A percentile compares a stretch with the other conserved stretches of the same genome.
Evolutionary conservation across 1,284 basidiomycete species (phyloP).

Genomic region (Tilletia setariae): DNA sequence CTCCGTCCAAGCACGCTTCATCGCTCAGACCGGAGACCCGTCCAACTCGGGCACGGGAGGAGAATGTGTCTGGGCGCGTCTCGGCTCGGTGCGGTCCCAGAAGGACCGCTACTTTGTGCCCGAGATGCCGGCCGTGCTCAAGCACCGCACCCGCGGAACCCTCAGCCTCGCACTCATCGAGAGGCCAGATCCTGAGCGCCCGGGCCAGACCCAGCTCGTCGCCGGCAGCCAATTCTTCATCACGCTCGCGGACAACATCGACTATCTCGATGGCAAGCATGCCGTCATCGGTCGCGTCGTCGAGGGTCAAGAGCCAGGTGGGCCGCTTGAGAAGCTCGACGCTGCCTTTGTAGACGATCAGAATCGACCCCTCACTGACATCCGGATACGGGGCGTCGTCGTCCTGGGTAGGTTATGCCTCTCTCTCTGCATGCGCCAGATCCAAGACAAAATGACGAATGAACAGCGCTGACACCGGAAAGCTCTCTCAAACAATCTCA

Average conservation of each 20-base stretch:
- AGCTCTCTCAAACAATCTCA: no score
- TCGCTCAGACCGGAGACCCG: constrained; percentile 91
- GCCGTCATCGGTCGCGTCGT: constrained; percentile 92
- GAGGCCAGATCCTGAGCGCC: background rate
- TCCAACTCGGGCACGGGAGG: constrained; percentile 92
- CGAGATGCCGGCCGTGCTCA: constrained; percentile 71
- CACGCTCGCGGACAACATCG: constrained; percentile 82
- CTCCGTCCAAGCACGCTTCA: constrained; percentile 88
- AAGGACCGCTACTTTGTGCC: constrained; percentile 74
- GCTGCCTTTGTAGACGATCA: constrained; percentile 83
- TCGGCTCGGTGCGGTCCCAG: constrained; percentile 54
- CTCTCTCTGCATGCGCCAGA: background rate
- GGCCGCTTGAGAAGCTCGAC: constrained; percentile 83
- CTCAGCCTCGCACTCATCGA: constrained; percentile 61
- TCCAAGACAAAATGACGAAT: no score
- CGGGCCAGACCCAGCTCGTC: constrained; percentile 61
- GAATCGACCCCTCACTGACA: constrained; percentile 84
- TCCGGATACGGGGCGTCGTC: constrained; percentile 79
- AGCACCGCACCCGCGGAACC: constrained; percentile 81
- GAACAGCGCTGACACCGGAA: no score
- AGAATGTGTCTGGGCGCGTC: constrained; percentile 70
- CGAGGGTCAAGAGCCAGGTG: constrained; percentile 71
- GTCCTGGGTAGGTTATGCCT: constrained; percentile 67
- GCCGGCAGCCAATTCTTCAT: constrained; percentile 96
- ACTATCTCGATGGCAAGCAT: constrained; percentile 93